These are phyloP conservation scores for Colletotrichum sojae DNA, from an alignment of 2,329 filamentous ascomycete species.

Conservation along the genomic window DNA sequence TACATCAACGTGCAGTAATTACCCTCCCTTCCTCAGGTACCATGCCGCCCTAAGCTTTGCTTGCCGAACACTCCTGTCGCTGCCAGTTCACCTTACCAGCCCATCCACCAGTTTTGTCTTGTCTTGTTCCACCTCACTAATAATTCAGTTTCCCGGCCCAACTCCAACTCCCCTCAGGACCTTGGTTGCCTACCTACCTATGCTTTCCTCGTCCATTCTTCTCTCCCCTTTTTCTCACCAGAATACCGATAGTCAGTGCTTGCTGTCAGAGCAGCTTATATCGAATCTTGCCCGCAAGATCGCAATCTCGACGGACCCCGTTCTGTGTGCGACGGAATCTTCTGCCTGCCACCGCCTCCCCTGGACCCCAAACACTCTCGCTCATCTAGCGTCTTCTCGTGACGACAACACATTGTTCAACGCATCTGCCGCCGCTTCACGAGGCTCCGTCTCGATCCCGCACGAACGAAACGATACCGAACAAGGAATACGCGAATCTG, in stretches of 20 bases:
- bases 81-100: slow-evolving; percentile 34
- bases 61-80: slow-evolving; percentile 26
- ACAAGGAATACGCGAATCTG: background rate
- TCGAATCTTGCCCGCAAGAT: background rate
- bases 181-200: slow-evolving; percentile 6
- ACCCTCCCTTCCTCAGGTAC: too few species aligned
- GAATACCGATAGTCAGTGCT: background rate
- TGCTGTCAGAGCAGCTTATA: background rate
- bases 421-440: background rate
- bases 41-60: slow-evolving; percentile 6
- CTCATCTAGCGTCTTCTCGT: slow-evolving; percentile 7
- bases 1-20: slow-evolving; percentile 13
- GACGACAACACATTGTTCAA: slow-evolving; percentile 18
- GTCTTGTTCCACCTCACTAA: slow-evolving; percentile 19
- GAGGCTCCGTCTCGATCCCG: background rate
- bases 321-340: slow-evolving; percentile 4
- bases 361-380: background rate
- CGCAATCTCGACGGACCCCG: background rate
- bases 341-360: background rate
- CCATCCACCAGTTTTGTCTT: slow-evolving; percentile 5
- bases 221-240: slow-evolving; percentile 3
- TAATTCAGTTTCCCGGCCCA: slow-evolving; percentile 22
- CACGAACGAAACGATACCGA: background rate
- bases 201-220: slow-evolving; percentile 4
- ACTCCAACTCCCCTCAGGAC: slow-evolving; percentile 13